Evolutionary conservation across 306 rosid genomes (phyloP), one percentile per base, ranked within the genome.

Genomic region (Myrica gale): DNA sequence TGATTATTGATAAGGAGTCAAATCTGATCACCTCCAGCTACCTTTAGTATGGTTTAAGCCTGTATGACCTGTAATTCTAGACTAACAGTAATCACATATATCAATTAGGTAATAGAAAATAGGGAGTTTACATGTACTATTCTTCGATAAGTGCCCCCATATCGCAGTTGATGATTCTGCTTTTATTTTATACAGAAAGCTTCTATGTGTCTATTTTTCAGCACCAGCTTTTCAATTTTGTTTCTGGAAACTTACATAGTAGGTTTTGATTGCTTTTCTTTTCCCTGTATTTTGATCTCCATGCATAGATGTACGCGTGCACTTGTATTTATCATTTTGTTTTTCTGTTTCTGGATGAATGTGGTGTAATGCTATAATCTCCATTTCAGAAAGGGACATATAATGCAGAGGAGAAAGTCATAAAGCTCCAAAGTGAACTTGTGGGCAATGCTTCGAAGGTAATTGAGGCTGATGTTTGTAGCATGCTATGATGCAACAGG

Each of bases 381-480:
- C 60, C 52, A 37, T 44, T 82, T 57, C 87, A 93, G 95, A 93
- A 93, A 81, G 98, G 98, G 81, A 81, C 86, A 1, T 89, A 84
- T 51, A 80, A 71, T 79, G 85, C 79, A 46, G 88, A 86, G 80
- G 90, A 86, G 71, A 89, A 90, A 56, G 86, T 82, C 77, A 89
- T 93, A 81, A 79, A 84, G 71, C 95, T 93, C 69, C 92, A 84
- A 78, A 93, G 93, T 55, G 89, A 85, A 75, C 82, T 84, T 16
- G 95, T 90, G 72, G 98, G 97, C 21, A 93, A 90, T 81, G 98
- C 98, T 76, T 82, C 97, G 44, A 88, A 89, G 98, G 98, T 90
- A 88, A 89, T 69, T 74, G 32, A 75, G 52, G 48, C 73, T 79
- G 41, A 41, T 52, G 52, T 12, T 72, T 79, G 57, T 43, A 42